Percentiles rank a stretch among this genome's conserved stretches.
Evolutionary conservation across 306 rosid species (phyloP).

Genomic region (Prunus kanzakura): DNA sequence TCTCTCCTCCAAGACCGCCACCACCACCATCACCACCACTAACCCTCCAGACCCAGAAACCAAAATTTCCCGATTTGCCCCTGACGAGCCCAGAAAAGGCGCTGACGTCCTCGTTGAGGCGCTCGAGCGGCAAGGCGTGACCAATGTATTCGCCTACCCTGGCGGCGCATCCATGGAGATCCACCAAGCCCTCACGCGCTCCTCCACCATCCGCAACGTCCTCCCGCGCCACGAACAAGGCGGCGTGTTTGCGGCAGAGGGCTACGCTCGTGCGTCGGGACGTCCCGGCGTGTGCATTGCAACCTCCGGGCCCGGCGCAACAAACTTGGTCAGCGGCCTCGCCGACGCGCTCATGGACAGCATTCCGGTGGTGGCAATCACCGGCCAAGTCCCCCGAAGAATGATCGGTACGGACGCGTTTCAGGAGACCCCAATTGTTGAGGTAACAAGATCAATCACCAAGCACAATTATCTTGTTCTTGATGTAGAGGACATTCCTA

Average conservation of each 20-base stretch:
- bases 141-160: conserved; percentile 79
- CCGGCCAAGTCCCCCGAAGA: conserved; percentile 83
- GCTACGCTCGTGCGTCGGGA: conserved; percentile 81
- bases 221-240: conserved; percentile 96
- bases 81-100: conserved; percentile 66
- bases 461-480: conserved; percentile 90
- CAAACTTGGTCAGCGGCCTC: conserved; percentile 81
- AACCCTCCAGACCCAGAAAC: conserved; percentile 5
- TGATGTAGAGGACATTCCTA: conserved; percentile 84
- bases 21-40: conserved; percentile 14
- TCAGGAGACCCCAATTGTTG: conserved; percentile 88
- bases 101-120: conserved; percentile 90
- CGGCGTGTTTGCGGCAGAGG: conserved; percentile 85
- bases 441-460: conserved; percentile 83
- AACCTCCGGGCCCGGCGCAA: conserved; percentile 94
- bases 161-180: conserved; percentile 97
- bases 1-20: conserved; percentile 23
- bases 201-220: conserved; percentile 53
- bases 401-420: conserved; percentile 97
- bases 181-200: conserved; percentile 92
- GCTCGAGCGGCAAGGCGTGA: conserved; percentile 76
- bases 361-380: conserved; percentile 69
- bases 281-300: conserved; percentile 83
- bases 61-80: conserved; percentile 41
- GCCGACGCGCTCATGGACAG: conserved; percentile 81